Conservation (phyloP, 495 filamentous ascomycete species). For the Talaromyces stipitatus region DNA sequence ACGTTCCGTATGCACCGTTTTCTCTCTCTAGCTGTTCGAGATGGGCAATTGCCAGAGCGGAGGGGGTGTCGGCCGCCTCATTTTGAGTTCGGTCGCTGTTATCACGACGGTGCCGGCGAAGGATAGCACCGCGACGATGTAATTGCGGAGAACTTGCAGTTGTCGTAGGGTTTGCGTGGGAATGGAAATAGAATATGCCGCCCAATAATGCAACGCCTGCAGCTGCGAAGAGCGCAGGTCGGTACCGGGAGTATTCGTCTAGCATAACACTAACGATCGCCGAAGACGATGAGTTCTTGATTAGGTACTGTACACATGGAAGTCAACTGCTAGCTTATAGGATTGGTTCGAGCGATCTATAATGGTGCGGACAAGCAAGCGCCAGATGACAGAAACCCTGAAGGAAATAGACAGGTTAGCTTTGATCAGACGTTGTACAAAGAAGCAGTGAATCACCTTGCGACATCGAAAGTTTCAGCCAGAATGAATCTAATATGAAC, state of each 20-base stretch:
- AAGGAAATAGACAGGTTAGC: not conserved
- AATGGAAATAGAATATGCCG: constrained; percentile 40
- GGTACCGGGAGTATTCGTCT: constrained; percentile 37
- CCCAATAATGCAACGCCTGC: constrained; percentile 43
- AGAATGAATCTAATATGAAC: no score
- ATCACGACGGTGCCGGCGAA: constrained; percentile 25
- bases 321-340: not conserved
- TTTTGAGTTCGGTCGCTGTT: constrained; percentile 18
- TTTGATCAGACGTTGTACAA: not conserved
- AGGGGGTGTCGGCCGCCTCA: constrained; percentile 23
- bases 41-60: constrained; percentile 34
- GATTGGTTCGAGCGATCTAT: not conserved
- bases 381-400: not conserved
- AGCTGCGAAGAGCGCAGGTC: constrained; percentile 41
- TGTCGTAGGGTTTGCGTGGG: constrained; percentile 23
- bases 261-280: not conserved
- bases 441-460: not conserved
- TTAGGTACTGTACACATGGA: not conserved
- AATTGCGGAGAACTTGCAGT: constrained; percentile 23
- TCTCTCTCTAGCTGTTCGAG: constrained; percentile 37
- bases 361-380: not conserved
- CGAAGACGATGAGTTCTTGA: not conserved
- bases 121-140: constrained; percentile 41
- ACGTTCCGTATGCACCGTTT: constrained; percentile 41
- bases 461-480: not conserved